Conservation (phyloP, 805 yeast species). For the Teunomyces aglyptinius region DNA sequence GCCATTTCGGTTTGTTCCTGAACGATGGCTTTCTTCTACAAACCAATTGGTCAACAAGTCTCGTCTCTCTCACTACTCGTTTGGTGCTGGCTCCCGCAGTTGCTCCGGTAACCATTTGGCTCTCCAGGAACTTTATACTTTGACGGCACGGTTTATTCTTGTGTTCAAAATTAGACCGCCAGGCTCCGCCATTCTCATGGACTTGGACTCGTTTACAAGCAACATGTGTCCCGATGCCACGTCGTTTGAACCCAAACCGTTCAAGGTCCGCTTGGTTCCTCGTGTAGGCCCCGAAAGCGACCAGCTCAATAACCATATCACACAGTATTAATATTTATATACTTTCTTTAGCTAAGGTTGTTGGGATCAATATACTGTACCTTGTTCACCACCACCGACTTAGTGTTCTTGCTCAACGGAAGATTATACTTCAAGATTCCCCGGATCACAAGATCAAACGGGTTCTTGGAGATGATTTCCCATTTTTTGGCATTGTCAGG, state of each 20-base stretch:
- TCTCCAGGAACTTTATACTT: conserved; percentile 58
- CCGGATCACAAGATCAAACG: conserved; percentile 80
- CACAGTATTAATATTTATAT: neutral
- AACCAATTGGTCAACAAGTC: conserved; percentile 10
- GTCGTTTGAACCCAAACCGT: conserved; percentile 58
- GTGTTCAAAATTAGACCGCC: conserved; percentile 51
- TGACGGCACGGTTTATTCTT: conserved; percentile 52
- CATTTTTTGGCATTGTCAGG: conserved; percentile 57
- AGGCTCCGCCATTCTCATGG: conserved; percentile 32
- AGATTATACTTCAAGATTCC: conserved; percentile 78
- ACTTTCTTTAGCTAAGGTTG: neutral
- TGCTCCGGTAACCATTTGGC: conserved; percentile 72
- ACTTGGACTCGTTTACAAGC: conserved; percentile 48
- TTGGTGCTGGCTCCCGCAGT: conserved; percentile 72
- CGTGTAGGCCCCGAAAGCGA: conserved; percentile 18
- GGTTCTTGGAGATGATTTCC: conserved; percentile 70
- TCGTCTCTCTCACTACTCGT: conserved; percentile 45
- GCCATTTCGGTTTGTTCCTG: conserved; percentile 52
- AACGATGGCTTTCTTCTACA: conserved; percentile 45
- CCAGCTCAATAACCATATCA: conserved; percentile 14
- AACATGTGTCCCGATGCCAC: conserved; percentile 56
- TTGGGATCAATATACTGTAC: conserved; percentile 55
- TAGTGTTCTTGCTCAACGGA: conserved; percentile 53
- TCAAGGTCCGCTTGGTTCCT: conserved; percentile 25
- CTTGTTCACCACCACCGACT: conserved; percentile 62